phyloP scores from a whole-genome alignment of 179 eudicot species.

The Camellia oleifera region DNA sequence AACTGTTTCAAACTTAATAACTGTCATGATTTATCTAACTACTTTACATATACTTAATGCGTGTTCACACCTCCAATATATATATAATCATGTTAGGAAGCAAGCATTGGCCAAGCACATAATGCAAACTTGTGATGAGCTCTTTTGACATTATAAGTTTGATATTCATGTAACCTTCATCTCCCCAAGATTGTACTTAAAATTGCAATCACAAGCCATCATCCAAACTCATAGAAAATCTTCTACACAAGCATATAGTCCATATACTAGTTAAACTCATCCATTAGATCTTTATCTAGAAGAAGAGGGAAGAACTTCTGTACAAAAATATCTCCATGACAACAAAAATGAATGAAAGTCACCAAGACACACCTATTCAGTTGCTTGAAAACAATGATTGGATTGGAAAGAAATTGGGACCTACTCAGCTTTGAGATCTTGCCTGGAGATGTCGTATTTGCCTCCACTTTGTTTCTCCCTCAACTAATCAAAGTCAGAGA shows the following conservation, averaged over 20 bases:
- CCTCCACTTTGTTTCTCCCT: constrained; percentile 12
- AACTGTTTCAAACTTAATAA: no score
- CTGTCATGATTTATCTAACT: no score
- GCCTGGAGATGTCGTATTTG: background rate
- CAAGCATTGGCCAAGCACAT: no score
- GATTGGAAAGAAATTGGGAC: background rate
- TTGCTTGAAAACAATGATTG: background rate
- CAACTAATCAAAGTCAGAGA: constrained; percentile 16
- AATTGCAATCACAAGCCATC: no score
- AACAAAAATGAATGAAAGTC: background rate
- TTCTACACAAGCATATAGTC: background rate
- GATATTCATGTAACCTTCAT: no score
- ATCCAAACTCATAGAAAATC: no score
- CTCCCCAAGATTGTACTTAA: no score
- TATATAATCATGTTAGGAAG: no score
- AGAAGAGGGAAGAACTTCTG: background rate
- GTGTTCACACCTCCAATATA: no score
- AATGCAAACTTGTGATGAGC: no score
- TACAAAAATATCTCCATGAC: background rate
- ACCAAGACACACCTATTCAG: background rate
- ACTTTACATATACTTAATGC: no score
- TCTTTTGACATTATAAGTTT: no score
- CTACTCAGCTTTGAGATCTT: constrained; percentile 23
- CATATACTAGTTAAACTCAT: background rate
- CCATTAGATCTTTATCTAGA: background rate